Base-by-base conservation (phyloP, 2,329 filamentous ascomycete species). In the Neodidymelliopsis sp. region DNA sequence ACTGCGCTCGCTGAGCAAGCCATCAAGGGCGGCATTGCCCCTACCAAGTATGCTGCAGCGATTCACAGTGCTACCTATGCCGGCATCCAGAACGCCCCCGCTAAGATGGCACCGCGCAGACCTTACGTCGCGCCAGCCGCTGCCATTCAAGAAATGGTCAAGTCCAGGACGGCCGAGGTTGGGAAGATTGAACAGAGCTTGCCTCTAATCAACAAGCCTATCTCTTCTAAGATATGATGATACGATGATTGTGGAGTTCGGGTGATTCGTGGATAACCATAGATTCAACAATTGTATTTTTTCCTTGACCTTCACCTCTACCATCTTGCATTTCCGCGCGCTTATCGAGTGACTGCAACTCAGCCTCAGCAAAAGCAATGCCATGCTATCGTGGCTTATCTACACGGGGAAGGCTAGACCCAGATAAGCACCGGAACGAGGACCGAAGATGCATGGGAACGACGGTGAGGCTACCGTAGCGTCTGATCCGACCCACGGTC, bases 11-110 rank as follows among this genome's bases (percentile, higher is more conserved):
- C 85, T 0, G 86, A 89, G 70, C 80, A 81, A 49, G 79, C 82
- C 1, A 83, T 81, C 63, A 88, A 88, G 72, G 77, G 78, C 11
- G 85, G 85, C 9, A 86, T 88, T 61, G 84, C 84, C 9, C 76
- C 79, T 2, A 83, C 82, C 19, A 89, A 89, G 72, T 88, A 85
- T 64, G 86, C 84, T 0, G 83, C 83, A 0, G 79, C 83, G 1
- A 69, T 84, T 12, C 82, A 79, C 55, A 82, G 82, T 19, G 86
- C 83, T 4, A 80, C 88, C 30, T 76, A 82, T 58, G 79, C 76
- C 4, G 82, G 56, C 5, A 62, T 84, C 2, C 49, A 57, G n/a
- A 41, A 57, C 16, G 58, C 60, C 2, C 54, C 43, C 6, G 30
- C 34, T 15, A 49, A 51, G 41, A 44, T 61, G 34, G 51, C 46